Base-by-base conservation (phyloP, 108 stramenopile genomes). In the Skeletonema marinoi region DNA sequence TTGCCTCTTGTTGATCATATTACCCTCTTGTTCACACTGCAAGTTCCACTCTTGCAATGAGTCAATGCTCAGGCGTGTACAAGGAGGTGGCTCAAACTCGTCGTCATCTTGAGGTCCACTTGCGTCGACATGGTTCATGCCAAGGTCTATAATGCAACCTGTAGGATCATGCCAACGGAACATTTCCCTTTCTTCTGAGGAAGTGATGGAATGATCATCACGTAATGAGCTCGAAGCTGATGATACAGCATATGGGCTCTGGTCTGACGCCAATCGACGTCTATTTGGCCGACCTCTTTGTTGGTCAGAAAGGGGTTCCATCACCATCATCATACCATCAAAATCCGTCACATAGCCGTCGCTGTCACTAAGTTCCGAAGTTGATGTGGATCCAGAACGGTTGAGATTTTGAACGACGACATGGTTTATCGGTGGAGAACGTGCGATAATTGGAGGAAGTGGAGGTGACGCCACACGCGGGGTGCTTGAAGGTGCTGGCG, bases 161-260 rank as follows among this genome's bases (percentile, higher is more conserved):
- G 44, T 16, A n/a, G 44, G 54, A 25, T 56, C 54, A 56, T 56
- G 0, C 54, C 54, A 56, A 56, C 25, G 25, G 25, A 56, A 9
- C 19, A 56, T 21, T 25, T 56, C 54, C 16, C 21, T 21, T 56
- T 56, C 54, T 2, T 14, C 3, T n/a, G 48, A 50, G 17, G 17
- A 50, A 50, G 25, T 25, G 7, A 29, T 10, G 54, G 54, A 56
- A 56, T 6, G 21, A 56, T 56, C 54, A 56, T 56, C 21, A 25
- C 9, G 29, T 19, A 25, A 25, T 8, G 21, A n/a, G 54, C 54
- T 56, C 29, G 54, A 56, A 25, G 25, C 25, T 21, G 54, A 56
- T n/a, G 54, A 56, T 4, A 56, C 54, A 56, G 54, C 54, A n/a
- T 56, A 56, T 8, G 54, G 54, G 54, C 54, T 56, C 25, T 56